Evolutionary conservation across 768 basidiomycete genomes (phyloP), one percentile per base, ranked within the genome.

Genomic region (Tubosaeta brunneosetosa): DNA sequence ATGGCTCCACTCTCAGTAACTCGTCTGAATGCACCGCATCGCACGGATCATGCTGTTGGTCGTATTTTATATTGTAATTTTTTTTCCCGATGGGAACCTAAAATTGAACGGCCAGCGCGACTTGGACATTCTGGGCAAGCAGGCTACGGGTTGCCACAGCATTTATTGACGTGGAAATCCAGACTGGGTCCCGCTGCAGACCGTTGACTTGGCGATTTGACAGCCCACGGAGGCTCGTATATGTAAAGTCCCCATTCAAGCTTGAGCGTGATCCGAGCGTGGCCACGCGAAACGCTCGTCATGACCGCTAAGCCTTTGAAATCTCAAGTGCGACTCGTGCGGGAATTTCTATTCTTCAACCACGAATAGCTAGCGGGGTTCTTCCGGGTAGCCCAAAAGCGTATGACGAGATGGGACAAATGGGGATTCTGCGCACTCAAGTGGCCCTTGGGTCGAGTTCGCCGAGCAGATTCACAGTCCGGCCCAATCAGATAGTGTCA

Each of bases 131-230:
- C 22, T 22, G 22, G 53, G 55, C 47, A 44, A 53, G n/a, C 52
- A 47, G 54, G 26, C 29, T 52, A 48, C 33, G 36, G 55, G 50
- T 54, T 44, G 53, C 55, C 55, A 61, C 54, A 45, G 50, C 44
- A 44, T 52, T 45, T 51, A 51, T 50, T 57, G 60, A 65, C 52
- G 57, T 57, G 62, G 49, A 64, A 49, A 29, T 34, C 44, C 37
- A 45, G 56, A 19, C 52, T 47, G 44, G 37, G n/a, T 16, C 54
- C 58, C 51, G 53, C 49, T 55, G 57, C 26, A 31, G 52, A 40
- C 40, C 43, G 64, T 64, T 58, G 64, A 61, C 63, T 58, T 64
- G 64, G 55, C 58, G 49, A 64, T 63, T 59, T 50, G 51, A 61
- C 56, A 49, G 33, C 33, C 33, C 29, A 29, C 27, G 27, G 27